Base-by-base conservation (phyloP, 2,329 filamentous ascomycete species). In the Cordyceps pruinosa region DNA sequence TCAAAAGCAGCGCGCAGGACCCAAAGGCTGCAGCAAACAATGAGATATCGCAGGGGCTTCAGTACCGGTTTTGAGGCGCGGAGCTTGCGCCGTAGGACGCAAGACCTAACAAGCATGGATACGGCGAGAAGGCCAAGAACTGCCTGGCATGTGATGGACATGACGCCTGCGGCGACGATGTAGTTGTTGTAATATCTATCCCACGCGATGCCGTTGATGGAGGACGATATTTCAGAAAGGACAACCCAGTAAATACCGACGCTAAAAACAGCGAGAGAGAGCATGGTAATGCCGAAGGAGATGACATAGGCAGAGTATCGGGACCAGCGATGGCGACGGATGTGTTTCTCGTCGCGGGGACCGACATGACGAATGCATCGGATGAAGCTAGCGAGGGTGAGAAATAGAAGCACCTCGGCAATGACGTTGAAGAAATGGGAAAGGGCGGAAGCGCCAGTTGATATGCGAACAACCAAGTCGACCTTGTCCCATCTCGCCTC, bases 1-100 rank as follows among this genome's bases (percentile, higher is more conserved):
- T 59, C 42, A 17, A 61, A 72, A 0, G 58, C 49, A 0, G 61
- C 63, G 9, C 61, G 65, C 1, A 68, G 15, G 2, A 70, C 58
- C 64, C 67, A 67, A 4, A 69, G 56, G 1, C 56, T 26, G 4
- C 63, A 61, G 23, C 63, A 58, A 2, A 56, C 61, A 13, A 69
- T 58, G 8, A 69, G 59, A 45, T 64, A 63, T 7, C 45, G 63
- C 4, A 58, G 5, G 32, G 59, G 53, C 39, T 60, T 60, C 7
- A 21, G 44, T 12, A 61, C 32, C 7, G 47, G 34, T 21, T 37
- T 55, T 21, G n/a, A 48, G 4, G 42, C 15, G 8, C 47, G 25
- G n/a, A 56, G 56, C 23, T 58, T 58, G 26, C 26, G 61, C 12
- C 55, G 45, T 3, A 58, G 23, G 21, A 56, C 26, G 19, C 28